A percentile compares a stretch with the other conserved stretches of the same genome.
phyloP scores from a whole-genome alignment of 495 filamentous ascomycete species.

The Aspergillus nanangensis region DNA sequence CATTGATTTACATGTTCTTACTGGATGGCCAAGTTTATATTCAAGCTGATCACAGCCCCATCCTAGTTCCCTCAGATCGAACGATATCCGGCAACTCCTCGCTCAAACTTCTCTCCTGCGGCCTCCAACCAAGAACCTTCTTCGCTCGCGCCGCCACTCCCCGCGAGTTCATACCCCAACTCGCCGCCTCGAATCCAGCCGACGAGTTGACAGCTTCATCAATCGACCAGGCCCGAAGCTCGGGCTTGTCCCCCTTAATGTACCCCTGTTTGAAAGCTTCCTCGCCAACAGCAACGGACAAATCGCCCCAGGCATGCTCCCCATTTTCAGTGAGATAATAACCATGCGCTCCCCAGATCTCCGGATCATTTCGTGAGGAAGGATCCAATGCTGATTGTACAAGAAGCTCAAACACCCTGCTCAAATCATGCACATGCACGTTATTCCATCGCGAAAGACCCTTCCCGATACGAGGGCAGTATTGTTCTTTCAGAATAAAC shows the following conservation, averaged over 20 bases:
- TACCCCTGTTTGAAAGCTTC: conserved; percentile 56
- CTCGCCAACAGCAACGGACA: conserved; percentile 52
- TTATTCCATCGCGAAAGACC: conserved; percentile 63
- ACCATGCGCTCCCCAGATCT: conserved; percentile 63
- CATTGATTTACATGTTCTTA: no score
- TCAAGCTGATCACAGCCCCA: background rate
- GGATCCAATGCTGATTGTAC: conserved; percentile 50
- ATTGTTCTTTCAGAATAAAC: conserved; percentile 50
- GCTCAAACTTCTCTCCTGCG: conserved; percentile 41
- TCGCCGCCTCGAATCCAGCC: conserved; percentile 30
- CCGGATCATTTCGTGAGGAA: conserved; percentile 37
- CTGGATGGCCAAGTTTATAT: background rate
- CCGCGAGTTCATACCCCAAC: conserved; percentile 57
- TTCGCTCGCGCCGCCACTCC: conserved; percentile 50
- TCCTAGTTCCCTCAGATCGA: conserved; percentile 11
- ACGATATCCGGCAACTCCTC: conserved; percentile 48
- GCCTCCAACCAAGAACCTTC: conserved; percentile 58
- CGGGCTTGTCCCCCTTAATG: conserved; percentile 41
- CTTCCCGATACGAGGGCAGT: conserved; percentile 53
- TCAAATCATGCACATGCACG: conserved; percentile 65
- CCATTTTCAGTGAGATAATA: conserved; percentile 73
- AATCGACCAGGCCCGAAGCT: conserved; percentile 8
- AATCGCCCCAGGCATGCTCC: conserved; percentile 61
- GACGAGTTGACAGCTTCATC: conserved; percentile 21
- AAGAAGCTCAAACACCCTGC: conserved; percentile 56